Base-by-base conservation (phyloP, 2,329 filamentous ascomycete genomes). In the Lachnellula occidentalis region DNA sequence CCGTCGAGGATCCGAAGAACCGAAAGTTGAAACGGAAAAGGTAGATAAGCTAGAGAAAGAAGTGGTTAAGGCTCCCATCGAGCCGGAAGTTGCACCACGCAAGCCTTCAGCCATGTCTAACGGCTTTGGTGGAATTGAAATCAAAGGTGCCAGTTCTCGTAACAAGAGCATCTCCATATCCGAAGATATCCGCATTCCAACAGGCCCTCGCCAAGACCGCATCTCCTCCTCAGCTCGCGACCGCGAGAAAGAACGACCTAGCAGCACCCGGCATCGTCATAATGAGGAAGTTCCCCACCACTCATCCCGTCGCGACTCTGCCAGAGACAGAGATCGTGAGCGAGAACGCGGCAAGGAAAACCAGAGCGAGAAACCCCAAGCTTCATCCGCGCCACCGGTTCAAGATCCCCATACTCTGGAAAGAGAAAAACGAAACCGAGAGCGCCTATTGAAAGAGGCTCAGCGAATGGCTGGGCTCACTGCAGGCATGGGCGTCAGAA, bases 401-500 rank as follows among this genome's bases (percentile, higher is more conserved):
- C 59, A 63, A 27, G 64, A 69, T 45, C 66, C 66, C 6, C 85
- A 88, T 68, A 85, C 86, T 1, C 74, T 85, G 0, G 86, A 90
- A 69, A 81, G 86, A 21, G 85, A 88, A 66, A 81, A 80, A 12
- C 75, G 83, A 15, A 79, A 86, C 64, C 77, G 84, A 45, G 84
- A 87, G 68, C 76, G 86, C 24, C 73, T 88, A 50, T 74, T 86
- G 12, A 86, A 85, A 64, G 86, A 90, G 70, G 81, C 83, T 39
- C 83, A 88, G 69, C 78, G 82, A 36, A 81, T 86, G 70, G 76
- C 82, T 45, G 75, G 80, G 43, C 67, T 83, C 50, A 69, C 74
- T 2, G 72, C 76, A 50, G 64, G 78, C 31, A 70, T 71, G 39
- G 53, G 45, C 7, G 50, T 57, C 11, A 59, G 61, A 31, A 80